Percentiles rank a stretch among this genome's conserved stretches.
Evolutionary conservation across 106 monocot species (phyloP).

Genomic region (Triglochin maritima): DNA sequence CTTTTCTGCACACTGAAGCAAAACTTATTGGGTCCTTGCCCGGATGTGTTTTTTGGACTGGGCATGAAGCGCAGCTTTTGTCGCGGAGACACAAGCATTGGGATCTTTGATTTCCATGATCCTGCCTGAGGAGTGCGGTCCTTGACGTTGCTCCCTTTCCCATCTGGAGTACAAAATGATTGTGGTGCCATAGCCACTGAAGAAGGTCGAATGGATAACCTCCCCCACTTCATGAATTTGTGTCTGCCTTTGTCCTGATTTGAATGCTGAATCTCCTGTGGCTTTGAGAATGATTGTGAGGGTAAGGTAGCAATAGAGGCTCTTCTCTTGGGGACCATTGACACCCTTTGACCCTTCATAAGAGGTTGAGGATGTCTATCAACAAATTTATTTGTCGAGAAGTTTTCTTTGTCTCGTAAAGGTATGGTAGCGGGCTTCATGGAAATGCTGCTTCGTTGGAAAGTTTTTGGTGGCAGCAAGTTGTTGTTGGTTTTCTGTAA

Average conservation of each 20-base stretch:
- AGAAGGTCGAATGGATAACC: slow-evolving; percentile 36
- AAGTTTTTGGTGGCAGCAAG: slow-evolving; percentile 15
- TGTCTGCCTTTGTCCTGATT: background rate
- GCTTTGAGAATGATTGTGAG: slow-evolving; percentile 1
- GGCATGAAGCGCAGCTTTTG: slow-evolving; percentile 30
- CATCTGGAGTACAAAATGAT: slow-evolving; percentile 27
- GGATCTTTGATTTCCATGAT: slow-evolving; percentile 43
- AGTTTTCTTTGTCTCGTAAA: slow-evolving; percentile 53
- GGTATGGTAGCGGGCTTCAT: background rate
- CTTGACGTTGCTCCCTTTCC: slow-evolving; percentile 32
- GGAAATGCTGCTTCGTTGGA: slow-evolving; percentile 13
- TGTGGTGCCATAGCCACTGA: slow-evolving; percentile 25
- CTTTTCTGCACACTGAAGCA: slow-evolving; percentile 79
- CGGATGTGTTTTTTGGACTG: slow-evolving; percentile 18
- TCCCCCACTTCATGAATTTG: slow-evolving; percentile 1
- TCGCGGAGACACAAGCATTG: slow-evolving; percentile 27
- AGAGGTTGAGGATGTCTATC: slow-evolving; percentile 2
- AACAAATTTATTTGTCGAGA: slow-evolving; percentile 1
- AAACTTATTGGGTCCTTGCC: slow-evolving; percentile 25
- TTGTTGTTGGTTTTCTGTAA: slow-evolving; percentile 46
- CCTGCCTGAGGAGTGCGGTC: slow-evolving; percentile 32
- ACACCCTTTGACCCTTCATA: slow-evolving; percentile 36
- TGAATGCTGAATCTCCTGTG: background rate
- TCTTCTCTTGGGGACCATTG: slow-evolving; percentile 32
- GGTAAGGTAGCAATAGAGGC: slow-evolving; percentile 1